These are phyloP conservation scores for Westerdykella sp. DNA, from an alignment of 2,329 filamentous ascomycete species.

Conservation along the genomic window DNA sequence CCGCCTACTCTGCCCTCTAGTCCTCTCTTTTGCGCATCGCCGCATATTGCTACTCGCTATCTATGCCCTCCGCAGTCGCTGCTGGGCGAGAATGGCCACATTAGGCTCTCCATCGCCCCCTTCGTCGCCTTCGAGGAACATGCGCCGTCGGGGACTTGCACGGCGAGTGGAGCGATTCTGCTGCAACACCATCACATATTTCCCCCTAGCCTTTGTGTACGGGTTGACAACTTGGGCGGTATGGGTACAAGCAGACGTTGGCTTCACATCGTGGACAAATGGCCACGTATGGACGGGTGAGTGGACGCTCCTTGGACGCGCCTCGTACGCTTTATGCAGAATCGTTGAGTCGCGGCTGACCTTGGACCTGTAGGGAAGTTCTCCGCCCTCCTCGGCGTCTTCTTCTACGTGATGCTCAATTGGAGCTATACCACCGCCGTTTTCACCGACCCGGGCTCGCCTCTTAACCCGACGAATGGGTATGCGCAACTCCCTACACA, in stretches of 20 bases:
- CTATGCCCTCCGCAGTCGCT: neutral
- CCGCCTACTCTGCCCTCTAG: too few relatives aligned
- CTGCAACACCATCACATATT: conserved; percentile 71
- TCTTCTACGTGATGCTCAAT: conserved; percentile 73
- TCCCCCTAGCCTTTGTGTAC: conserved; percentile 87
- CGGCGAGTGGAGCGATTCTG: conserved; percentile 75
- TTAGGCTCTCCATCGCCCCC: conserved; percentile 36
- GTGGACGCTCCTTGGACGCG: neutral
- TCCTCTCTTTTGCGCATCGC: too few relatives aligned
- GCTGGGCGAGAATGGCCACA: conserved; percentile 32
- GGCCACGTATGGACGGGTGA: conserved; percentile 30
- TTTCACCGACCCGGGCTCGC: conserved; percentile 80
- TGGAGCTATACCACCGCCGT: conserved; percentile 89
- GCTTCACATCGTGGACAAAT: conserved; percentile 37
- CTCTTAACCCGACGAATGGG: conserved; percentile 46
- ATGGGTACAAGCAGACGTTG: conserved; percentile 77
- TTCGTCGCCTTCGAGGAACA: conserved; percentile 33
- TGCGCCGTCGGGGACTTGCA: conserved; percentile 49
- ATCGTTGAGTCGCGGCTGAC: neutral
- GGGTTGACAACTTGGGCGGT: conserved; percentile 85
- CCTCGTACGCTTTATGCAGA: neutral
- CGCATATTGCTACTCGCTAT: too few relatives aligned
- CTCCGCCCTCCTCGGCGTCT: conserved; percentile 57
- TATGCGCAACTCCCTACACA: conserved; percentile 80
- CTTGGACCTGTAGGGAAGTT: conserved; percentile 33